These are phyloP conservation scores for Tephrocybe sp. DNA, from an alignment of 768 basidiomycete species.

Conservation along the genomic window DNA sequence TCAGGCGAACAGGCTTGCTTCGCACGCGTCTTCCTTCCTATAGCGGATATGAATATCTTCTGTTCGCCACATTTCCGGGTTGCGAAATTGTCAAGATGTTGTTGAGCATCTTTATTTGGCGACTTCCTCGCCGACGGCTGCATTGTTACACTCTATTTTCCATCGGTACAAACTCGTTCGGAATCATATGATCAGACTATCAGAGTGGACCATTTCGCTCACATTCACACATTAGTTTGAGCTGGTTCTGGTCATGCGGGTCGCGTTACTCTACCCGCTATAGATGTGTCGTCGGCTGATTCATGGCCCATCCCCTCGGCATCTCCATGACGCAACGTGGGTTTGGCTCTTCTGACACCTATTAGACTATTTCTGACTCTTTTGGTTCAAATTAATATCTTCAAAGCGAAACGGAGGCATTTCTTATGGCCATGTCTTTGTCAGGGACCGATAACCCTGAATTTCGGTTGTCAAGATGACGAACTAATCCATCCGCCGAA, in stretches of 20 bases:
- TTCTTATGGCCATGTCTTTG: not conserved
- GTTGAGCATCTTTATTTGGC: conserved; percentile 1
- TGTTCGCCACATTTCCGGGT: conserved; percentile 13
- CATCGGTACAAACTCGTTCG: conserved; percentile 5
- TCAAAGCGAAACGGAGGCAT: not conserved
- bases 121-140: conserved; percentile 12
- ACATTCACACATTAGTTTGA: conserved; percentile 10
- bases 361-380: conserved; percentile 5
- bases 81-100: conserved; percentile 1
- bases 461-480: not conserved
- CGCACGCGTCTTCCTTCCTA: not conserved
- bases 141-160: conserved; percentile 1
- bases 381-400: not conserved
- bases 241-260: conserved; percentile 12
- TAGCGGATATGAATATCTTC: not conserved
- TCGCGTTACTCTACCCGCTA: conserved; percentile 4
- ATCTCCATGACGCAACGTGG: conserved; percentile 10
- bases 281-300: conserved; percentile 1
- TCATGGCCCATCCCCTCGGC: conserved; percentile 17
- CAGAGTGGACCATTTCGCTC: conserved; percentile 13
- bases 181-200: conserved; percentile 17
- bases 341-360: conserved; percentile 2
- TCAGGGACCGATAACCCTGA: conserved; percentile 6
- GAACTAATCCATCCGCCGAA: not conserved
- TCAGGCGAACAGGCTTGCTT: not conserved